A percentile compares a stretch with the other conserved stretches of the same genome.
These are phyloP conservation scores for Beauveria sp. DNA, from an alignment of 2,329 filamentous ascomycete species.

Conservation along the genomic window DNA sequence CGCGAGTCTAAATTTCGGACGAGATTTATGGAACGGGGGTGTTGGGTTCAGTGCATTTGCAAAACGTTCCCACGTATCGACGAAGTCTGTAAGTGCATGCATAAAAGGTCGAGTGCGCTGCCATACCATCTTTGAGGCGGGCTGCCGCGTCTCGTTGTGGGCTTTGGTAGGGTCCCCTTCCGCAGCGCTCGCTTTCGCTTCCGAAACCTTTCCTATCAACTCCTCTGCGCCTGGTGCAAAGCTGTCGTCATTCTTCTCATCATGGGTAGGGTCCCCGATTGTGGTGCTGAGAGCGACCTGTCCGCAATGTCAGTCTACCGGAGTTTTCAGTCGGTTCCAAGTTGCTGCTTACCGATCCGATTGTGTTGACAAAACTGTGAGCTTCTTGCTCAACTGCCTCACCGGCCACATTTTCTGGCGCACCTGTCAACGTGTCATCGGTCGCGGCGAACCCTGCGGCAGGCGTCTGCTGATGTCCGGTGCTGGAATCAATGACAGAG, in stretches of 20 bases:
- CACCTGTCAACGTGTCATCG: slow-evolving; percentile 66
- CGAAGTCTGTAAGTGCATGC: slow-evolving; percentile 41
- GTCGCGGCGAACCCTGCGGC: slow-evolving; percentile 65
- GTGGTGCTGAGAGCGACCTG: slow-evolving; percentile 64
- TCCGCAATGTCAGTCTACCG: no score
- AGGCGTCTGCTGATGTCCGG: slow-evolving; percentile 66
- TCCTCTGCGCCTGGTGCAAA: slow-evolving; percentile 2
- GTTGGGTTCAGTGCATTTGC: slow-evolving; percentile 55
- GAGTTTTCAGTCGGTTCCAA: no score
- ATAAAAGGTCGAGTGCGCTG: slow-evolving; percentile 67
- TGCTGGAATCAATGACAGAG: slow-evolving; percentile 57
- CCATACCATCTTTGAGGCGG: slow-evolving; percentile 72
- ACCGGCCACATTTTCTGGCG: slow-evolving; percentile 70
- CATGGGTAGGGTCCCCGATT: slow-evolving; percentile 63
- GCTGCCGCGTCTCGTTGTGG: slow-evolving; percentile 68
- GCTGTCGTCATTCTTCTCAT: slow-evolving; percentile 18
- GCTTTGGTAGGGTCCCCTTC: slow-evolving; percentile 32
- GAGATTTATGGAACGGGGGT: slow-evolving; percentile 49
- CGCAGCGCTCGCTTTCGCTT: slow-evolving; percentile 28
- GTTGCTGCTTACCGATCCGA: slow-evolving; percentile 26
- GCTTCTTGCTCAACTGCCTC: slow-evolving; percentile 75
- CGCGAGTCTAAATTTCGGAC: slow-evolving; percentile 48
- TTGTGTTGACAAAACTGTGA: slow-evolving; percentile 64
- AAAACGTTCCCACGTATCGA: slow-evolving; percentile 45
- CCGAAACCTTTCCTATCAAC: slow-evolving; percentile 22